Evolutionary conservation across 148 eudicot genomes (phyloP), one percentile per base, ranked within the genome.

Genomic region (Amaranthus hypochondriacus): DNA sequence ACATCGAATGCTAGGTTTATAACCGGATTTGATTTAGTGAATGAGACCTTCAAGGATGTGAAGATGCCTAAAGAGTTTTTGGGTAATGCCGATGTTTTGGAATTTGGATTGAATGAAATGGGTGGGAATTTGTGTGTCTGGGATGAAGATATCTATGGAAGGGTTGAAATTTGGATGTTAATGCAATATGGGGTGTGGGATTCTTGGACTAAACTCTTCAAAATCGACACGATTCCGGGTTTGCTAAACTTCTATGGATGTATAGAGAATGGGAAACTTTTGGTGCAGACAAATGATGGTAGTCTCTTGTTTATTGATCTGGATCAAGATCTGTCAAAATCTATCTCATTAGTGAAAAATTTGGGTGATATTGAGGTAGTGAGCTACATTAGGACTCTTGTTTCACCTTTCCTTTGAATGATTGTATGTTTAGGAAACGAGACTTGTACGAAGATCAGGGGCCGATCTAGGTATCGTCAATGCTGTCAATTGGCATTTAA

Each of bases 121-220:
- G 52, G 49, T 28, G 82, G 75, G 18, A 70, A 61, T 49, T 70
- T 79, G 65, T 76, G 82, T 70, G 78, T 51, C 56, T 79, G 82
- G 82, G 52, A 6, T 63, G 68, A 70, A 51, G 74, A 65, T 67
- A 18, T 57, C 5, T 70, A 64, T 44, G 75, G 77, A 62, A 66
- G 57, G 66, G 56, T 75, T 50, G 82, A 79, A 51, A 70, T 79
- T 78, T 79, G 82, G 82, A 64, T 63, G 48, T 44, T 79, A 51
- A 65, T 48, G 70, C 55, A 70, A 21, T 75, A 79, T 58, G 75
- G 82, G 54, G 54, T 15, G 10, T 74, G 75, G 71, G 75, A 79
- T 7, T 63, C 82, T 5, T 79, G 82, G 82, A 58, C 39, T 67
- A 70, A 56, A 11, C 6, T 75, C 49, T 79, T 75, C 46, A 79